These are phyloP conservation scores for Apiospora pterosperma DNA, from an alignment of 2,329 filamentous ascomycete species.

Conservation along the genomic window DNA sequence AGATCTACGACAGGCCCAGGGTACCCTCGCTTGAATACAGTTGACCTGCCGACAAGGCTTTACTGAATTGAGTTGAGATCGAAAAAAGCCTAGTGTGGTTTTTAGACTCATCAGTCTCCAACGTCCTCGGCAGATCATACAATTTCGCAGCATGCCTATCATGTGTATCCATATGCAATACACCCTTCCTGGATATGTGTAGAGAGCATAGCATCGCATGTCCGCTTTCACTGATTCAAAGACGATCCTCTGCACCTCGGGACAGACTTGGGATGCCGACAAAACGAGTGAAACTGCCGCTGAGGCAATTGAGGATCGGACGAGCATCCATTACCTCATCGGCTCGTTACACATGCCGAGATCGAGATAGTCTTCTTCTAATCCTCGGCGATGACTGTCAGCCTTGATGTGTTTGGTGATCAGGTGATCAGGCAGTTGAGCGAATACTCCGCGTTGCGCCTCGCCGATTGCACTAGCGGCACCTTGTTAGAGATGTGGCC, in stretches of 20 bases:
- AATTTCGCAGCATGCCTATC: too few species aligned
- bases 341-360: background rate
- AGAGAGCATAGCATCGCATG: background rate
- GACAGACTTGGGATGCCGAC: background rate
- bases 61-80: background rate
- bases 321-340: background rate
- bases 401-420: background rate
- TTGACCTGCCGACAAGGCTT: background rate
- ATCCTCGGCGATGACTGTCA: too few species aligned
- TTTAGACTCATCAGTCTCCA: background rate
- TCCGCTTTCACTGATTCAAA: background rate
- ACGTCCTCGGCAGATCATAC: background rate
- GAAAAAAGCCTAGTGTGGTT: background rate
- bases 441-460: background rate
- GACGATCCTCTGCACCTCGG: background rate
- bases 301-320: background rate
- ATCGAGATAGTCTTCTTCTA: background rate
- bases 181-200: background rate
- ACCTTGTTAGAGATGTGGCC: background rate
- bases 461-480: background rate
- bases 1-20: too few species aligned
- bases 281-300: background rate
- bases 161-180: background rate
- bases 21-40: background rate
- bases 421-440: background rate